Conservation (phyloP, 1,284 basidiomycete species). For the Moesziomyces sp. region DNA sequence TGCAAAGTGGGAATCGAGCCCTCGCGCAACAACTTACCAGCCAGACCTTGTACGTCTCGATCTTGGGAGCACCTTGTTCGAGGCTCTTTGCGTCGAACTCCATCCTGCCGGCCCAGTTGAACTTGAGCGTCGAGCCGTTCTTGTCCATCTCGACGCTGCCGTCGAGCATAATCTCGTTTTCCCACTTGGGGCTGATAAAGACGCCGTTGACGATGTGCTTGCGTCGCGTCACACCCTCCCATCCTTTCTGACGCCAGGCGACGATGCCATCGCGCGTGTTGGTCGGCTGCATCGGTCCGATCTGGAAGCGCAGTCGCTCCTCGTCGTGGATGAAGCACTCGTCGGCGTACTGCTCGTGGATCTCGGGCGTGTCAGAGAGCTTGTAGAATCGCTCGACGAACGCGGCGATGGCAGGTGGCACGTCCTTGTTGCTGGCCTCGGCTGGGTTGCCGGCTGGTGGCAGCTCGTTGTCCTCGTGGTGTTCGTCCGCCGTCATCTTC, state of each 20-base stretch:
- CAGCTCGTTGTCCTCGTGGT: constrained; percentile 26
- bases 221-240: constrained; percentile 37
- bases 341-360: constrained; percentile 43
- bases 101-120: constrained; percentile 54
- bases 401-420: constrained; percentile 28
- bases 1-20: too few species aligned
- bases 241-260: constrained; percentile 46
- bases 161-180: constrained; percentile 53
- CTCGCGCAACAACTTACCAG: constrained; percentile 23
- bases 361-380: constrained; percentile 42
- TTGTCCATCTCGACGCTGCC: constrained; percentile 51
- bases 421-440: constrained; percentile 26
- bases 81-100: constrained; percentile 44
- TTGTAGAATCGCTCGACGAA: constrained; percentile 42
- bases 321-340: constrained; percentile 33
- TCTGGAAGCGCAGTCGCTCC: constrained; percentile 40
- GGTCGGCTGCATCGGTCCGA: constrained; percentile 49
- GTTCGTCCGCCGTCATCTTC: constrained; percentile 8
- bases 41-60: constrained; percentile 51
- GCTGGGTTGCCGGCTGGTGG: constrained; percentile 36
- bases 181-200: constrained; percentile 41
- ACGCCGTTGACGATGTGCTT: constrained; percentile 49
- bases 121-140: constrained; percentile 39
- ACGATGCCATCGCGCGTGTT: constrained; percentile 30
- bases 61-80: constrained; percentile 30